Percentiles rank a stretch among this genome's conserved stretches.
Conservation (phyloP, 441 rosid species). For the Erodium trifolium region DNA sequence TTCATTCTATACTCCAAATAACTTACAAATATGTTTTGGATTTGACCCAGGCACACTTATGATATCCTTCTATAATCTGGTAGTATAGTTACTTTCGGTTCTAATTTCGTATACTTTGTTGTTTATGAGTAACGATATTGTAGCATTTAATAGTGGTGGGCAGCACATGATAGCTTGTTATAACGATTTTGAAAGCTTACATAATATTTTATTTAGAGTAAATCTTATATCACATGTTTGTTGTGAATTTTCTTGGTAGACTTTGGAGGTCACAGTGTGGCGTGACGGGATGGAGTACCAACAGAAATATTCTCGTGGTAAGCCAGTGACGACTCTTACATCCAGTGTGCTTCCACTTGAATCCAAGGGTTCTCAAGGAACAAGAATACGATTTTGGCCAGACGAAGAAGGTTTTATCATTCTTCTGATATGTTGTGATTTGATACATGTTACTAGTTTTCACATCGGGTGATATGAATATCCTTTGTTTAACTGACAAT, state of each 20-base stretch:
- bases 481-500: conserved; percentile 17
- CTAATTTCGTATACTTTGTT: neutral
- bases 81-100: neutral
- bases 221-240: neutral
- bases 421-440: conserved; percentile 13
- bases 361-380: conserved; percentile 55
- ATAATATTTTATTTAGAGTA: neutral
- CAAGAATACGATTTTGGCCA: conserved; percentile 84
- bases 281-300: conserved; percentile 76
- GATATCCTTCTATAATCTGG: neutral
- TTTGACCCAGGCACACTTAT: neutral
- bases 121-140: neutral
- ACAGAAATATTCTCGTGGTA: conserved; percentile 88
- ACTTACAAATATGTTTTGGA: neutral
- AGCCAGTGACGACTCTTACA: conserved; percentile 58
- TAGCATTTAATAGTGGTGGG: neutral
- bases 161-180: neutral
- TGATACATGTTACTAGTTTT: neutral
- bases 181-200: neutral
- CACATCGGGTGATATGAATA: conserved; percentile 15
- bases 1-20: neutral
- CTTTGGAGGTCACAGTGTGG: conserved; percentile 81
- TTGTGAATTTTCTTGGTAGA: conserved; percentile 22
- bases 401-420: conserved; percentile 69
- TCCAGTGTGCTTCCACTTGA: conserved; percentile 53